Base-by-base conservation (phyloP, 2,329 filamentous ascomycete genomes). In the Penicillium sp. region DNA sequence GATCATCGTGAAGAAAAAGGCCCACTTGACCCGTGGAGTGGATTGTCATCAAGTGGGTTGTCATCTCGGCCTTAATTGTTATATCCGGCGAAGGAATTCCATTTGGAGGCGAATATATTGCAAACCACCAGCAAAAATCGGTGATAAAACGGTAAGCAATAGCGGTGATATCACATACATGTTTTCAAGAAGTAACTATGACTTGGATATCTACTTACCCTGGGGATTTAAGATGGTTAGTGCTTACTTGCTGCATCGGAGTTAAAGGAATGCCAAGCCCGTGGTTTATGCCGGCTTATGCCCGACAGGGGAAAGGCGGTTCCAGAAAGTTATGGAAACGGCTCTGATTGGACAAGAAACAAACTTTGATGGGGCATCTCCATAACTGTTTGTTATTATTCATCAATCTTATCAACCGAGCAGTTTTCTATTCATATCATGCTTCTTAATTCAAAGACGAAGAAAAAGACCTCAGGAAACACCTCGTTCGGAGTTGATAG, bases 61-160 rank as follows among this genome's bases (percentile, higher is more conserved):
- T 48, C 32, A 48, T 37, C 46, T 37, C 39, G 46, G 46, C 10
- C 10, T 48, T 48, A 43, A 22, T 15, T 9, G 24, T 37, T 48
- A 48, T 37, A 10, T 48, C 39, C 46, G 45, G 34, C 5, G 45
- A 43, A 37, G 32, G 29, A 15, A 43, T 37, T 43, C 37, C 9
- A 6, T 7, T 19, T 6, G 2, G 13, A 22, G 19, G n/a, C 24
- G 10, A 42, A 29, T 21, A 31, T 7, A 6, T 31, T 15, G 13
- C 6, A 31, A 7, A 31, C 13, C 12, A 15, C 29, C 29, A 6
- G 2, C 29, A 31, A 5, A 31, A 31, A 13, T 13, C 5, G 29
- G 29, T 6, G 29, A 7, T 31, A 31, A 29, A 10, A 1, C 5
- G 13, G 29, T 13, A 15, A 9, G 26, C 6, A 19, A 28, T 17